Base-by-base conservation (phyloP, 169 alveolate genomes). In the Fabrea salina region DNA sequence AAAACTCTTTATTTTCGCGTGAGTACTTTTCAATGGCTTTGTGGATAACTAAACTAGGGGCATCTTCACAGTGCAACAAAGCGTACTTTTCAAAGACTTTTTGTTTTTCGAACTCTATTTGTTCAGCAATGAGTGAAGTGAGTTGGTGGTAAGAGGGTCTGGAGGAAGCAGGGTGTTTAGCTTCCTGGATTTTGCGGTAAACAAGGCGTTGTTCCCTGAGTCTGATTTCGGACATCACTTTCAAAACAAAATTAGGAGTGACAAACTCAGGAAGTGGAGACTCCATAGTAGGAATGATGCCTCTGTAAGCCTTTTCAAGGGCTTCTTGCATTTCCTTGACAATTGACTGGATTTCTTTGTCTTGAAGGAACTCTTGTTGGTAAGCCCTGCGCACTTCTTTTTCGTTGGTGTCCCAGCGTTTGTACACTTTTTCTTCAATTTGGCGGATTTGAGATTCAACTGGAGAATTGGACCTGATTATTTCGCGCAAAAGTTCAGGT, bases 31-130 rank as follows among this genome's bases (percentile, higher is more conserved):
- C 19, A 19, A 19, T 40, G 5, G 75, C 75, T 19, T 19, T 37
- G 41, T 64, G 75, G 39, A 64, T 39, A n/a, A 64, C 30, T n/a
- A 33, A 22, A 35, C 75, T 64, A 19, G 75, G 75, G 8, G 75
- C 35, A 33, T 64, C 75, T 64, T 64, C 75, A 22, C 16, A 64
- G 41, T 37, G 8, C 56, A 64, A 5, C 6, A 64, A n/a, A 4
- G 57, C 1, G 30, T 64, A 64, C 41, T 64, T 64, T 64, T 64
- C 37, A 64, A 64, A 64, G 25, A 64, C 19, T 1, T 37, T 56
- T 30, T 41, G 56, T n/a, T 64, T 64, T 35, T 35, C 75, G 4
- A 19, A 5, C 33, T 64, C 75, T 0, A 0, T 1, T 8, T 16
- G 22, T 0, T 8, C 30, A 30, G 35, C 75, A 8, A 64, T 64